Evolutionary conservation across 768 basidiomycete genomes (phyloP).

Genomic region (Rhizopogon vulgaris): DNA sequence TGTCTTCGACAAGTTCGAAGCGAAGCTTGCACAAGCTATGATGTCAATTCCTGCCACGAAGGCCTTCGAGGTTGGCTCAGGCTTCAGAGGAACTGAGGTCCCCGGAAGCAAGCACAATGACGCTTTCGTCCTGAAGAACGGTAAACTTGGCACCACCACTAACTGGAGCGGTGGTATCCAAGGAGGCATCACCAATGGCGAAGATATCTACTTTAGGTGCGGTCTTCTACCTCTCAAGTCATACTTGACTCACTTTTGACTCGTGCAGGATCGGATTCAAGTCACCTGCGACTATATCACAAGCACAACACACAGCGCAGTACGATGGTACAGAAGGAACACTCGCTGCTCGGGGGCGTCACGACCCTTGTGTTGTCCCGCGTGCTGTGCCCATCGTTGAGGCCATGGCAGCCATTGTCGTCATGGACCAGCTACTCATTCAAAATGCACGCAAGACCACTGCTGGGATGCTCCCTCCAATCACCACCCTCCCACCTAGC

Average conservation of each 20-base stretch:
- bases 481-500: constrained; percentile 86
- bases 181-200: constrained; percentile 96
- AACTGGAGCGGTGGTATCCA: constrained; percentile 98
- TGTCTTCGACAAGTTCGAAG: constrained; percentile 98
- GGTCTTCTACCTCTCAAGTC: constrained; percentile 12
- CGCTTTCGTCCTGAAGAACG: constrained; percentile 65
- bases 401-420: constrained; percentile 92
- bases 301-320: constrained; percentile 82
- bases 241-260: constrained; percentile 7
- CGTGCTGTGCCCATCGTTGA: constrained; percentile 97
- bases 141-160: constrained; percentile 73
- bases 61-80: constrained; percentile 95
- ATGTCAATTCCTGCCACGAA: constrained; percentile 98
- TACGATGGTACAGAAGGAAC: constrained; percentile 89
- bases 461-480: constrained; percentile 69
- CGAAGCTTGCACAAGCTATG: constrained; percentile 94
- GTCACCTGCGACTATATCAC: constrained; percentile 96
- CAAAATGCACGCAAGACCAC: constrained; percentile 81
- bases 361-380: constrained; percentile 97
- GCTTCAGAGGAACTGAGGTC: constrained; percentile 91
- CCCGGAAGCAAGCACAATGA: constrained; percentile 95
- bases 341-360: constrained; percentile 87
- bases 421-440: constrained; percentile 89
- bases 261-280: constrained; percentile 84
- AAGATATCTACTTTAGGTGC: constrained; percentile 95